Base-by-base conservation (phyloP, 768 basidiomycete genomes). In the Pulveroboletus sp. region DNA sequence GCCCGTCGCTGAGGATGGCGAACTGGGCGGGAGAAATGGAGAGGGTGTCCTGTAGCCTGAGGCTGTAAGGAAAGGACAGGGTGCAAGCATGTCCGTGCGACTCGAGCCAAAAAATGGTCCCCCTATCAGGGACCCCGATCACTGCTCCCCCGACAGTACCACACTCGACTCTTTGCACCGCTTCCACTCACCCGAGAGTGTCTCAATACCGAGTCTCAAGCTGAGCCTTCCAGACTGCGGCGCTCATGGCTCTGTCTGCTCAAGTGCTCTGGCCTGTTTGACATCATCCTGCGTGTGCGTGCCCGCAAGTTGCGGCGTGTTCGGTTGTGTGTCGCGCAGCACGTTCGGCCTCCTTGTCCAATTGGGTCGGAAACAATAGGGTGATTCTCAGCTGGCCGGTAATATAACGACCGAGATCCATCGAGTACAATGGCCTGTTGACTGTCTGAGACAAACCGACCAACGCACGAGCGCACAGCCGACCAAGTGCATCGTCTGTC, bases 1-100 rank as follows among this genome's bases (percentile, higher is more conserved):
- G 46, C 66, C 71, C 67, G 71, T 65, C 69, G 71, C 72, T 67
- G 61, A 61, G 48, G 36, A 51, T 58, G 61, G 71, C 71, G 64
- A 64, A 57, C 69, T 64, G 67, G 63, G 57, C 52, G 33, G 56
- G 45, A 50, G 52, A 38, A 51, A 53, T 14, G 54, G 39, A 39
- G 42, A 35, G 30, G 26, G 31, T 67, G 69, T 68, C 67, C 67
- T 61, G 62, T 67, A 67, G 67, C 67, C 66, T 65, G 56, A 69
- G 66, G 66, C 66, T 67, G 66, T 67, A 68, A 52, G 66, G 56
- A 69, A 67, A 70, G 65, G 67, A 69, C 69, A 64, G 57, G 56
- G 57, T 69, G 57, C 66, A 68, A 55, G 52, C 53, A 46, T 39
- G 26, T 15, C 62, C 66, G 66, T 68, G 68, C 55, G 66, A 68